These are phyloP conservation scores for Yamadazyma atlantica DNA, from an alignment of 1,139 yeast species.

Conservation along the genomic window DNA sequence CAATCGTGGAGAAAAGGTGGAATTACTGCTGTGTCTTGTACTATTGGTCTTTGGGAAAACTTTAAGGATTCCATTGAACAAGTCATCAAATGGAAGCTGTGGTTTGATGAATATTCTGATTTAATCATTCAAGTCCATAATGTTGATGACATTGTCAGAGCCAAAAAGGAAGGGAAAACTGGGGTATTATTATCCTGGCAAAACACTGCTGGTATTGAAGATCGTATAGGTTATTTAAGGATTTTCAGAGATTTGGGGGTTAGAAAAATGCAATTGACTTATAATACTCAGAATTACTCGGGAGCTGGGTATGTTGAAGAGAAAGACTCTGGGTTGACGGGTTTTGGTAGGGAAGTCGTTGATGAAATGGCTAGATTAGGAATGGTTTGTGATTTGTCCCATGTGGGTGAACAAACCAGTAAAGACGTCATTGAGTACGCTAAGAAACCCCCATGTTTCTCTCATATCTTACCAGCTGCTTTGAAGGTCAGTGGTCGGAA, in stretches of 20 bases:
- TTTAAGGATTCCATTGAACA: slow-evolving; percentile 13
- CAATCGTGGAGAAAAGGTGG: slow-evolving; percentile 14
- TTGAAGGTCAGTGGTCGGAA: slow-evolving; percentile 14
- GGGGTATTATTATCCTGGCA: slow-evolving; percentile 17
- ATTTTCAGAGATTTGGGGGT: slow-evolving; percentile 16
- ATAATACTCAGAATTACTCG: slow-evolving; percentile 15
- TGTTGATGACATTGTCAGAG: slow-evolving; percentile 12
- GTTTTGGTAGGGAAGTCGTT: slow-evolving; percentile 39
- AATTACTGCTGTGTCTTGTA: slow-evolving; percentile 15
- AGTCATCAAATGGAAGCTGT: slow-evolving; percentile 16
- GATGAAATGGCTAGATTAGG: slow-evolving; percentile 54
- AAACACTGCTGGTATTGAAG: slow-evolving; percentile 17
- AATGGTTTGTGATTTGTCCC: slow-evolving; percentile 52
- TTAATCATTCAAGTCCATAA: slow-evolving; percentile 14
- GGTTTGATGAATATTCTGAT: slow-evolving; percentile 15
- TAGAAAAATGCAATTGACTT: slow-evolving; percentile 15
- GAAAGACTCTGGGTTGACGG: slow-evolving; percentile 44
- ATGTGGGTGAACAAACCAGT: slow-evolving; percentile 51
- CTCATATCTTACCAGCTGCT: slow-evolving; percentile 28
- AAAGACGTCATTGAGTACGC: slow-evolving; percentile 39
- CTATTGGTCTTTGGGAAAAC: slow-evolving; percentile 16
- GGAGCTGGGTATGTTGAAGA: slow-evolving; percentile 27
- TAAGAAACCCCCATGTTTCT: slow-evolving; percentile 49
- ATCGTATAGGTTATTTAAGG: slow-evolving; percentile 14
- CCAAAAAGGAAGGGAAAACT: slow-evolving; percentile 12